Base-by-base conservation (phyloP, 1,139 yeast species). In the Torulaspora globosa region DNA sequence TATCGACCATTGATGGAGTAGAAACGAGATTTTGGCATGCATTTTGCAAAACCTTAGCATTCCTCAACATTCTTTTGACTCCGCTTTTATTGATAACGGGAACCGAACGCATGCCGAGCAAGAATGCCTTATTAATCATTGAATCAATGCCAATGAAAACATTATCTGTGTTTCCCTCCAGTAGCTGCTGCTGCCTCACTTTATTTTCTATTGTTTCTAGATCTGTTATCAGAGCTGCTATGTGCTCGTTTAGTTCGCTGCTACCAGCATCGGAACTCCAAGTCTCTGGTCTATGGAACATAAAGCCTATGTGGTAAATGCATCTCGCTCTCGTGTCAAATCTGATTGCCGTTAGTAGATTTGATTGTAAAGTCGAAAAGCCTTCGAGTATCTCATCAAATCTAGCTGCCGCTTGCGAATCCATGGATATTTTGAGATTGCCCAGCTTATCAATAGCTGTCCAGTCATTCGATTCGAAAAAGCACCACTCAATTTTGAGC, bases 11-110 rank as follows among this genome's bases (percentile, higher is more conserved):
- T 41, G 76, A 76, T 0, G 87, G 82, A 41, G 76, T 74, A 16
- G 69, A 65, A 55, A 79, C 75, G 18, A 85, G 72, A 49, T 79
- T 80, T 55, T 88, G 75, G 50, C 84, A 74, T 74, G 82, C 79
- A 60, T 86, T 95, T 66, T 85, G 95, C 40, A 87, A 67, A 0
- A 86, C 82, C 46, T 80, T 75, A 29, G 86, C 80, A 61, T 87
- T 86, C 58, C 82, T 74, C 48, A 80, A 68, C 52, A 87, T 70
- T 56, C 81, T 79, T 60, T 80, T 79, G 42, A 84, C 72, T 33
- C 96, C 96, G 56, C 78, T 76, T 15, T 69, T 67, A 60, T 84
- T 85, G 57, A 86, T 70, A 40, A 73, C 75, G 14, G 66, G 65
- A 9, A 88, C 71, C 30, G 78, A 68, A 14, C 71, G 73, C 1